Percentiles rank a stretch among this genome's conserved stretches.
These are phyloP conservation scores for Pseudogymnoascus sp. DNA, from an alignment of 2,329 filamentous ascomycete genomes.

Conservation along the genomic window DNA sequence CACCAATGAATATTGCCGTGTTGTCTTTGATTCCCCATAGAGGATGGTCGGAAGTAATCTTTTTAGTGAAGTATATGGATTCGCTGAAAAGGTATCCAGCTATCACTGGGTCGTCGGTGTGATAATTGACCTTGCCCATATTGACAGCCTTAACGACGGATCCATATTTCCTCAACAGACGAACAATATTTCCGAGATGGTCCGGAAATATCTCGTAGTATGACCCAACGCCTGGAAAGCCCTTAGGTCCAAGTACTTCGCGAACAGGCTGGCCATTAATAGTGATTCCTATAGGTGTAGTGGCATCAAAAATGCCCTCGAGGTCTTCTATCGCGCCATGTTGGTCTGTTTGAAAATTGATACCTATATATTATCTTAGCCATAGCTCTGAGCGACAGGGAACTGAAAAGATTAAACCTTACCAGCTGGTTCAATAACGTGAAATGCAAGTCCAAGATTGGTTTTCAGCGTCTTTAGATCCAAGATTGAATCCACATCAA, in stretches of 20 bases:
- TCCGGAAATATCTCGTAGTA: slow-evolving; percentile 30
- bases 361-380: neutral
- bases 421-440: neutral
- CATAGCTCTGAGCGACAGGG: neutral
- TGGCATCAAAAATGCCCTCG: neutral
- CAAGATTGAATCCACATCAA: neutral
- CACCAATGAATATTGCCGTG: slow-evolving; percentile 38
- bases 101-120: neutral
- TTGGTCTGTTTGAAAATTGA: neutral
- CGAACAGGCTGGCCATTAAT: neutral
- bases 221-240: slow-evolving; percentile 21
- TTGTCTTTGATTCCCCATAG: slow-evolving; percentile 35
- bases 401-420: neutral
- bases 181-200: slow-evolving; percentile 30
- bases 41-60: slow-evolving; percentile 28
- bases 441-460: neutral
- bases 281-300: neutral
- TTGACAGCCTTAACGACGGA: slow-evolving; percentile 28
- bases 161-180: slow-evolving; percentile 29
- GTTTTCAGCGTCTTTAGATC: neutral
- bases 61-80: neutral
- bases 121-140: slow-evolving; percentile 21
- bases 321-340: neutral
- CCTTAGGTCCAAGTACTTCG: neutral
- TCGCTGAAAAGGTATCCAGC: neutral